Evolutionary conservation across 2,329 filamentous ascomycete species (phyloP), one percentile per base, ranked within the genome.

Genomic region (Fusarium sp.): DNA sequence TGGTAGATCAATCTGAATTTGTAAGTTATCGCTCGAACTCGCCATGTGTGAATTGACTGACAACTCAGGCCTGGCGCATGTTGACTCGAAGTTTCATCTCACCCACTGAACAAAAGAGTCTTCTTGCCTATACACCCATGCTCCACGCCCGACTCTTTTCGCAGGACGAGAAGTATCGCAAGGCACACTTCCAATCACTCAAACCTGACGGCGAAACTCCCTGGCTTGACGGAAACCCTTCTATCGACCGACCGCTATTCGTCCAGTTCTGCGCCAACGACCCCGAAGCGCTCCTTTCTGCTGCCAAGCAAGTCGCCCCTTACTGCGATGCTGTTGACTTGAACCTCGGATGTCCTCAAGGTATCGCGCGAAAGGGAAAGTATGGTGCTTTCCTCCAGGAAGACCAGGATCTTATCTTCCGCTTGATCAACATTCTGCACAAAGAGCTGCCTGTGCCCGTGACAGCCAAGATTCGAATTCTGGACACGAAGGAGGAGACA

Each of bases 1-100:
- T 99, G 96, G 96, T 99, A 27, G 95, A 99, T 79, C 94, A 98
- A 82, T 98, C 94, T 37, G 96, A 99, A 85, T 98, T 98, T 85
- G 95, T 97, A 86, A 73, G 92, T 85, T 18, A 18, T 48, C 11
- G 4, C 11, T 38, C 1, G 15, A n/a, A 25, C 7, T 37, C 16
- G n/a, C 21, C 7, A n/a, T 46, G 8, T n/a, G n/a, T 12, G 23
- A 31, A 37, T n/a, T n/a, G 48, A 48, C 49, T 56, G 42, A 78
- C 58, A 33, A 15, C 51, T 29, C 49, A 97, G 95, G 96, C 95
- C 77, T 99, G 96, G 96, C 93, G 96, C 76, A 92, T 98, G 87
- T 91, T 99, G 73, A 93, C 93, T n/a, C 91, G 96, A 75, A 98
- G 95, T 11, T 98, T 97, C 83, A 90, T 98, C 76, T 87, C 93